Evolutionary conservation across 1,139 yeast genomes (phyloP), one percentile per base, ranked within the genome.

Genomic region (Neolecta irregularis): DNA sequence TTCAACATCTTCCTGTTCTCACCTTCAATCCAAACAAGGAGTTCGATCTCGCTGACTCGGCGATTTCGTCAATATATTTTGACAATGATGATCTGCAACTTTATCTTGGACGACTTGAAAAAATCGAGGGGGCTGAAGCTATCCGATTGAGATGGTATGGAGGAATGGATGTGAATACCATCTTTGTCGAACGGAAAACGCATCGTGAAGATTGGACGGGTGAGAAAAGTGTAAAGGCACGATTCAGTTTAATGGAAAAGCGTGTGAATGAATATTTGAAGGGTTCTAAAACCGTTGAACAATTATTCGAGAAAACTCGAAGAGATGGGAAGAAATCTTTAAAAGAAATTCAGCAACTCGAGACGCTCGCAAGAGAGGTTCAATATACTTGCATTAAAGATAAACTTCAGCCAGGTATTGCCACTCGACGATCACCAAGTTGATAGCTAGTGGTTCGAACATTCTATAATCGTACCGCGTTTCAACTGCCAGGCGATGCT

Each of bases 121-220:
- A 88, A 58, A 92, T 81, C 47, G 99, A 88, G 64, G 98, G 98
- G 55, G 98, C 98, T 6, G 98, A 88, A 59, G 98, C 98, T 16
- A 83, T 88, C 48, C 75, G 98, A 61, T 66, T 88, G 54, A 74
- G 98, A 63, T 88, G 98, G 98, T 88, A 88, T 54, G 98, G 98
- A 53, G 95, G 94, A 37, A 85, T 88, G 98, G 67, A 71, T 41
- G 69, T 88, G 3, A 94, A 85, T 47, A 80, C 79, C 36, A 81
- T 88, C 40, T 88, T 88, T 47, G 93, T 88, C 24, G 98, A 88
- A 60, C 73, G 98, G 57, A 88, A 88, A 58, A 88, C 98, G 9
- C 98, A 88, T 54, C 72, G 98, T 57, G 98, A 88, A 58, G 98
- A 88, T 60, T 88, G 98, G 98, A 88, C 98, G 2, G 98, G 98